These are phyloP conservation scores for Knoxia roxburghii DNA, from an alignment of 257 asterid genomes.

Conservation along the genomic window DNA sequence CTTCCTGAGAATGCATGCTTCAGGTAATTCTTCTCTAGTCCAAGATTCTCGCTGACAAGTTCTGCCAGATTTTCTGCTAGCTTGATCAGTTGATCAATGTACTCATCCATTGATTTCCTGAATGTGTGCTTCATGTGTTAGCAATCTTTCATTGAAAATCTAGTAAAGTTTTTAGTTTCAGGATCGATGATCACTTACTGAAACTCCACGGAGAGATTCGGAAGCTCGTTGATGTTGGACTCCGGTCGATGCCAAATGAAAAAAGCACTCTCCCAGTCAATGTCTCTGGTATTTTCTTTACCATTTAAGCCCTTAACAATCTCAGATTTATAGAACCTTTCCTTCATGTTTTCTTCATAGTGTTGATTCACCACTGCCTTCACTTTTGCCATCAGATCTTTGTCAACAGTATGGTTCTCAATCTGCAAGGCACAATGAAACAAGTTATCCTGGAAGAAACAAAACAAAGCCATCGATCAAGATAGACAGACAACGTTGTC, in stretches of 20 bases:
- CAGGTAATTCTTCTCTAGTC: conserved; percentile 49
- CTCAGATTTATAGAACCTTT: conserved; percentile 41
- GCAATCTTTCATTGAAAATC: conserved; percentile 4
- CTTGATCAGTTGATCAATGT: conserved; percentile 54
- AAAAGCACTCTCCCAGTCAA: conserved; percentile 78
- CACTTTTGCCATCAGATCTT: conserved; percentile 55
- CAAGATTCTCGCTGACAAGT: conserved; percentile 73
- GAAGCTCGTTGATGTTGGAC: conserved; percentile 48
- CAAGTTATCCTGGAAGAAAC: conserved; percentile 3
- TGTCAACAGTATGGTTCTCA: conserved; percentile 72
- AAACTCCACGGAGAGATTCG: conserved; percentile 45
- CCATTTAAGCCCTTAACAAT: conserved; percentile 46
- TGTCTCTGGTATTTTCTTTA: conserved; percentile 26
- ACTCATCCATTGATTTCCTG: conserved; percentile 62
- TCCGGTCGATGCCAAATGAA: conserved; percentile 69
- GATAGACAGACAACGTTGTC: not conserved
- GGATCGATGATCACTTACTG: conserved; percentile 34
- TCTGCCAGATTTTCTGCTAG: conserved; percentile 68
- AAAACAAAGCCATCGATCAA: not conserved
- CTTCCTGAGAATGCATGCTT: conserved; percentile 63
- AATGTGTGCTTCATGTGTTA: conserved; percentile 18
- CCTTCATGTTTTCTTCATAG: conserved; percentile 57
- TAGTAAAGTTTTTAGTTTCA: not conserved
- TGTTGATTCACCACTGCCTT: conserved; percentile 54
- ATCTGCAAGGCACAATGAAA: conserved; percentile 45